Evolutionary conservation across 2,329 filamentous ascomycete species (phyloP).

Genomic region (Clarireedia sp.): DNA sequence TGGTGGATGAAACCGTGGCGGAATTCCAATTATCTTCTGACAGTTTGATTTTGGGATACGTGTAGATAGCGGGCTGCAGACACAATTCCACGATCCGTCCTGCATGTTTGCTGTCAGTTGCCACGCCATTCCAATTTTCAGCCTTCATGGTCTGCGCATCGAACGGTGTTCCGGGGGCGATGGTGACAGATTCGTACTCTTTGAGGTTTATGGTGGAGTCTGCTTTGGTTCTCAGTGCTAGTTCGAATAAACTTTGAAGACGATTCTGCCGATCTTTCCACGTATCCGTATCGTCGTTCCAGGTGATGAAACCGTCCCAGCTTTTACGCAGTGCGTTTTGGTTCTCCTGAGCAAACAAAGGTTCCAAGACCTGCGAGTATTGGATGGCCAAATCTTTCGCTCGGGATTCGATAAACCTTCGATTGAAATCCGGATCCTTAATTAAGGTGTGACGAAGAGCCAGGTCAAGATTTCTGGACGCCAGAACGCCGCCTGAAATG

Average conservation of each 20-base stretch:
- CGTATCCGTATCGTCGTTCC: slow-evolving; percentile 1
- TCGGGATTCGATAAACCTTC: not conserved
- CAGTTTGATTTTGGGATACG: not conserved
- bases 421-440: not conserved
- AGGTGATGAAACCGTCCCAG: slow-evolving; percentile 11
- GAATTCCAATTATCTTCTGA: not conserved
- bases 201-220: slow-evolving; percentile 14
- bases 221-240: slow-evolving; percentile 11
- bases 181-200: slow-evolving; percentile 13
- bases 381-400: slow-evolving; percentile 1
- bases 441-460: slow-evolving; percentile 4
- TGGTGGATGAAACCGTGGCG: not conserved
- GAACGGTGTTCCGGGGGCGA: slow-evolving; percentile 10
- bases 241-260: slow-evolving; percentile 8
- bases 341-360: slow-evolving; percentile 8
- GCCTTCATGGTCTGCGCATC: slow-evolving; percentile 10
- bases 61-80: not conserved
- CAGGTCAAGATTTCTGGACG: slow-evolving; percentile 12
- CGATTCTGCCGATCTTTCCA: slow-evolving; percentile 6
- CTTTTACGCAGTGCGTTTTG: not conserved
- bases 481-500: slow-evolving; percentile 5
- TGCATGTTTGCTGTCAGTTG: not conserved
- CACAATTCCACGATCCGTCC: not conserved
- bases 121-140: not conserved
- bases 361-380: slow-evolving; percentile 11